Conservation (phyloP, 306 rosid species). For the Quercus cerris region DNA sequence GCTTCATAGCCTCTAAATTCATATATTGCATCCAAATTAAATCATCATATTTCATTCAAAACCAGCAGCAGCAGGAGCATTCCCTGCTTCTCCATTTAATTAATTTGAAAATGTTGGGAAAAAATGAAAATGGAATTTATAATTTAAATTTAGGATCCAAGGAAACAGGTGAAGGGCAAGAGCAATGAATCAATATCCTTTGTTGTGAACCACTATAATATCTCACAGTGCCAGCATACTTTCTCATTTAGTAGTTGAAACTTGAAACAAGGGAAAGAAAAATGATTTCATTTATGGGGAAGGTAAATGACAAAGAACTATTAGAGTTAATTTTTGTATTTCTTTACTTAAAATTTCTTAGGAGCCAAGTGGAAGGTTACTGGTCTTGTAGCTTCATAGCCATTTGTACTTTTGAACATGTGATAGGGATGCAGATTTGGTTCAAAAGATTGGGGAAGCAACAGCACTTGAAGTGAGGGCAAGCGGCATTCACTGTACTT, state of each 20-base stretch:
- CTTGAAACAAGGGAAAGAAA: neutral
- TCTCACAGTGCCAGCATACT: neutral
- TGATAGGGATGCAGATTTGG: constrained; percentile 49
- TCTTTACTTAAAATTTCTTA: neutral
- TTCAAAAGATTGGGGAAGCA: constrained; percentile 42
- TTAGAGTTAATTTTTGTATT: neutral
- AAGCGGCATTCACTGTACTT: constrained; percentile 40
- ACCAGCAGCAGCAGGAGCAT: neutral
- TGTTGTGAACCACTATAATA: neutral
- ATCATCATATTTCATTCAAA: neutral
- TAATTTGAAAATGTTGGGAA: neutral
- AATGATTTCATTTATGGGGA: neutral
- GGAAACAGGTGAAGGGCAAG: neutral
- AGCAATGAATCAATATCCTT: neutral
- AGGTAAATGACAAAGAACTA: neutral
- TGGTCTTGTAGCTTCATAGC: neutral
- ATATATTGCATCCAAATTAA: neutral
- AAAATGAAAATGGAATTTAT: neutral
- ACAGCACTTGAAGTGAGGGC: constrained; percentile 57
- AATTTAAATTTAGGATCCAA: neutral
- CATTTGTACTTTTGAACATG: neutral
- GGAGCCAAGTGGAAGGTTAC: neutral
- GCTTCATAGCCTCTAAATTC: neutral
- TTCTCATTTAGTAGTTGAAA: neutral
- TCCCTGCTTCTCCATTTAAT: neutral